A percentile compares a stretch with the other conserved stretches of the same genome.
phyloP scores from a whole-genome alignment of 257 asterid species.

The Mentha longifolia region DNA sequence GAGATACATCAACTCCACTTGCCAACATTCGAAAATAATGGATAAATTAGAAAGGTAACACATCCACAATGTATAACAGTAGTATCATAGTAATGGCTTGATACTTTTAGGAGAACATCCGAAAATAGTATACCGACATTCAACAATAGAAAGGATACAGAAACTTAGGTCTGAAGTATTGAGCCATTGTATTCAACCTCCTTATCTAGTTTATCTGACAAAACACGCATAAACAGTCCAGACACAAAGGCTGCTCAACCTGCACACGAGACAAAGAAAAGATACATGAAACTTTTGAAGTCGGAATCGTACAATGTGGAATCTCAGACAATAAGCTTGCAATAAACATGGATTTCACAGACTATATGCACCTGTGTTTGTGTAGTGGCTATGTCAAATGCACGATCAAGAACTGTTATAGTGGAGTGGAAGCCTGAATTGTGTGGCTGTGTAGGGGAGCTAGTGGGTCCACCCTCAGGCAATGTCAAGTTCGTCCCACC shows the following conservation, averaged over 20 bases:
- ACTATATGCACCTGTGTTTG: conserved; percentile 67
- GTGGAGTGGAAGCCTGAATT: conserved; percentile 91
- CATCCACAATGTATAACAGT: background rate
- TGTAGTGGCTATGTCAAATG: conserved; percentile 87
- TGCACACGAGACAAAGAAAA: conserved; percentile 35
- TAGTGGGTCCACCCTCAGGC: conserved; percentile 56
- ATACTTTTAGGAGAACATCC: conserved; percentile 15
- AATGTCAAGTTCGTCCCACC: conserved; percentile 59
- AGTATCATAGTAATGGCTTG: background rate
- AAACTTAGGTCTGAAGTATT: conserved; percentile 91
- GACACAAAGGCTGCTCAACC: conserved; percentile 97
- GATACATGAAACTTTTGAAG: background rate
- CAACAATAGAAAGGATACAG: conserved; percentile 61
- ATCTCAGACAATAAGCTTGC: background rate
- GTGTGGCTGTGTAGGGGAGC: conserved; percentile 59
- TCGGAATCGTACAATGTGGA: background rate
- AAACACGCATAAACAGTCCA: conserved; percentile 94
- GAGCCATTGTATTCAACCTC: conserved; percentile 99
- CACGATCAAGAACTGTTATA: conserved; percentile 83
- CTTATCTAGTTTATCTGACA: conserved; percentile 96
- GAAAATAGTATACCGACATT: background rate
- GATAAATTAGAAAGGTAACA: background rate
- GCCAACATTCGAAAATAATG: background rate
- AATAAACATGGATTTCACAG: conserved; percentile 18
- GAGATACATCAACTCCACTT: background rate